A percentile compares a stretch with the other conserved stretches of the same genome.
Evolutionary conservation across 192 early-diverging fungal genomes (phyloP).

Genomic region (Pilaira anomala): DNA sequence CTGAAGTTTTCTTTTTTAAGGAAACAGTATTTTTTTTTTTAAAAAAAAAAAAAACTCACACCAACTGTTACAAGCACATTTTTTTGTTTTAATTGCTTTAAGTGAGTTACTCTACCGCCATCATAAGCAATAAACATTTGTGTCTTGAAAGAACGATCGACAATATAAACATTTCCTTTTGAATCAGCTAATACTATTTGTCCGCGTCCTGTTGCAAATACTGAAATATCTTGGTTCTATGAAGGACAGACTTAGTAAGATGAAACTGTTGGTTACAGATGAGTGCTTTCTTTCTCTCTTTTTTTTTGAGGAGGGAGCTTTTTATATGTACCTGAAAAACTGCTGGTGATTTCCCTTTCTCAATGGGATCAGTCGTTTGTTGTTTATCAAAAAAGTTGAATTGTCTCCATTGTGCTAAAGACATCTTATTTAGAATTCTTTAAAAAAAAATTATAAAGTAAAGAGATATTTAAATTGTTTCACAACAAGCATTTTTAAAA

Average conservation of each 20-base stretch:
- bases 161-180: slow-evolving; percentile 59
- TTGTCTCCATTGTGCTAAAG: slow-evolving; percentile 58
- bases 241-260: not conserved
- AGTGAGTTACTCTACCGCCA: slow-evolving; percentile 71
- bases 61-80: slow-evolving; percentile 80
- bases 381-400: slow-evolving; percentile 74
- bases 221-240: slow-evolving; percentile 15
- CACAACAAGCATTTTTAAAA: no score
- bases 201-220: slow-evolving; percentile 17
- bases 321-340: slow-evolving; percentile 43
- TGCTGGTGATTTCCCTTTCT: slow-evolving; percentile 47
- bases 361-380: slow-evolving; percentile 56
- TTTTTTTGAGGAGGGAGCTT: not conserved
- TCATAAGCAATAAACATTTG: slow-evolving; percentile 63
- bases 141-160: slow-evolving; percentile 60
- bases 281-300: not conserved
- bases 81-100: slow-evolving; percentile 74
- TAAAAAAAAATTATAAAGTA: no score
- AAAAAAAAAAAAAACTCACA: slow-evolving; percentile 51
- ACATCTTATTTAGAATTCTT: no score
- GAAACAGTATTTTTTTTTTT: no score
- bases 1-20: slow-evolving; percentile 25
- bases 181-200: slow-evolving; percentile 23
- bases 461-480: no score
- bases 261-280: not conserved